These are phyloP conservation scores for Pouteria glomerata DNA, from an alignment of 148 eudicot genomes.

Conservation along the genomic window DNA sequence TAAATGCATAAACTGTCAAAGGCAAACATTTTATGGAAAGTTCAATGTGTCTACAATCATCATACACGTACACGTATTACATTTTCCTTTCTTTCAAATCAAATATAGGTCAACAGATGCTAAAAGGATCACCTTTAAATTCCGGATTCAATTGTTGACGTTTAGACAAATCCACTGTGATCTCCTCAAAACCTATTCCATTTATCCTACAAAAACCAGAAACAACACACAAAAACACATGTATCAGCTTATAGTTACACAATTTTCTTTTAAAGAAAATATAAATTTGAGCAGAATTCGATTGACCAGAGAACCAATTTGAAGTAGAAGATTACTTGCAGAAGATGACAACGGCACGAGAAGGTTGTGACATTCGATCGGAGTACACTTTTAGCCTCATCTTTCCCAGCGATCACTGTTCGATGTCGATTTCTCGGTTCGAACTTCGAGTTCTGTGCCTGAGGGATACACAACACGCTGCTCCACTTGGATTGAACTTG, in stretches of 20 bases:
- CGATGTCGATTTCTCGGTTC: not conserved
- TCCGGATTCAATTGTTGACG: constrained; percentile 53
- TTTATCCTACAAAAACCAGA: constrained; percentile 34
- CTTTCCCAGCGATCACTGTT: constrained; percentile 1
- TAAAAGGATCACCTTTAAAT: constrained; percentile 39
- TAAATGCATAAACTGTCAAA: too few relatives aligned
- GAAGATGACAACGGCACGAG: constrained; percentile 66
- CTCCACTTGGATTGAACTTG: too few relatives aligned
- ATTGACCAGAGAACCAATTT: too few relatives aligned
- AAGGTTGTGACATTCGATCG: constrained; percentile 82
- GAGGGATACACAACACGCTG: not conserved
- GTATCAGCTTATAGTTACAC: not conserved
- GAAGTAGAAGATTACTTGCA: constrained; percentile 47
- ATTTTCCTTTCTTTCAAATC: too few relatives aligned
- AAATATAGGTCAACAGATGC: constrained; percentile 1
- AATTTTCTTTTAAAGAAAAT: not conserved
- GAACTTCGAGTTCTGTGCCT: not conserved
- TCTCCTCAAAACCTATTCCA: constrained; percentile 76
- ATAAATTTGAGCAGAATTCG: not conserved
- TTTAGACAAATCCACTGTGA: constrained; percentile 44
- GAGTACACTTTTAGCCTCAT: constrained; percentile 54
- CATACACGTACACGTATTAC: too few relatives aligned
- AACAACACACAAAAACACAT: not conserved
- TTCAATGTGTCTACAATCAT: too few relatives aligned
- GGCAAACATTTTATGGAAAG: too few relatives aligned